Conservation (phyloP, 768 basidiomycete species). For the Exidia glandulosa region DNA sequence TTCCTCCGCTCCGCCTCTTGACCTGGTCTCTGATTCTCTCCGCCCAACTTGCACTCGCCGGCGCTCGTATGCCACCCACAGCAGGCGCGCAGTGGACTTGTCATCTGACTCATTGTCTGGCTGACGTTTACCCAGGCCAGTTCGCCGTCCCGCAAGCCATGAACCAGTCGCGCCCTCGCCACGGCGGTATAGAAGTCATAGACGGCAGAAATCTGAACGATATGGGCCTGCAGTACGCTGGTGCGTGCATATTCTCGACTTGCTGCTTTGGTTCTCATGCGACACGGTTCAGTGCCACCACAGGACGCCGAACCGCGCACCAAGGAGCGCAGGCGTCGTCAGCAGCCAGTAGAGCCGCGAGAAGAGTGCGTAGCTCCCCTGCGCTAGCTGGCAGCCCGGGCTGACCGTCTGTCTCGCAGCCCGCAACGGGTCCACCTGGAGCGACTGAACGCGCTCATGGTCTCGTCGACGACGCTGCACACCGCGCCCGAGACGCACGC, state of each 20-base stretch:
- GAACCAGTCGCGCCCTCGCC: not conserved
- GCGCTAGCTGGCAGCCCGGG: no score
- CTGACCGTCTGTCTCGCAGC: no score
- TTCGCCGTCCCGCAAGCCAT: not conserved
- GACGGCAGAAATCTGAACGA: not conserved
- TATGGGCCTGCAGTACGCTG: not conserved
- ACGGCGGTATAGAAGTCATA: not conserved
- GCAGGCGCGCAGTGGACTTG: not conserved
- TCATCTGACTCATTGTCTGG: not conserved
- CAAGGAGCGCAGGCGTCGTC: no score
- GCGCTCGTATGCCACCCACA: not conserved
- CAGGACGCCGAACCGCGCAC: no score
- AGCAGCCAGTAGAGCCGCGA: no score
- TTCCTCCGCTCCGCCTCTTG: no score
- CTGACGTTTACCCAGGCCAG: not conserved
- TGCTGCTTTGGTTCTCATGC: not conserved
- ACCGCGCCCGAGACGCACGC: conserved; percentile 45
- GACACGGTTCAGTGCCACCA: no score
- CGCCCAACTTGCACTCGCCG: no score
- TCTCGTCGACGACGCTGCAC: not conserved
- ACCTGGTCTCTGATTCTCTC: not conserved
- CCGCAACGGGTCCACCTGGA: not conserved
- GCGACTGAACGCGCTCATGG: not conserved
- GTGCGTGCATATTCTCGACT: not conserved
- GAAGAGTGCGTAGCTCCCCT: no score